These are phyloP conservation scores for Fusarium sp. DNA, from an alignment of 2,329 filamentous ascomycete species.

Conservation along the genomic window DNA sequence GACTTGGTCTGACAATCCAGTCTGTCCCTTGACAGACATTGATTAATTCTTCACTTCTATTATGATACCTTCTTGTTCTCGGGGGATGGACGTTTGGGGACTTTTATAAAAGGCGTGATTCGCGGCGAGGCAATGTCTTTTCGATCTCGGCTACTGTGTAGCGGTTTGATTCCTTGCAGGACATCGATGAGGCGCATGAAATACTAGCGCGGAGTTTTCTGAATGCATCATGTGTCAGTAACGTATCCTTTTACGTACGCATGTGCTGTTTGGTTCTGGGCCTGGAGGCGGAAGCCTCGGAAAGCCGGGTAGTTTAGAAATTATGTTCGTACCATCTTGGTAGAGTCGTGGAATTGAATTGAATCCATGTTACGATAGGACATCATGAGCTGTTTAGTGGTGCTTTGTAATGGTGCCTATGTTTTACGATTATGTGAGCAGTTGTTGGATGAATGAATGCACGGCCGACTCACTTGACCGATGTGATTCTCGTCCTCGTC, in stretches of 20 bases:
- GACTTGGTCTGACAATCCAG: constrained; percentile 15
- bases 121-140: constrained; percentile 31
- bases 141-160: constrained; percentile 41
- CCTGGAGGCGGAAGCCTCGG: constrained; percentile 39
- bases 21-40: constrained; percentile 1
- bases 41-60: constrained; percentile 31
- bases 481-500: constrained; percentile 13
- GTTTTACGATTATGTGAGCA: background rate
- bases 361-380: constrained; percentile 7
- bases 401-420: background rate
- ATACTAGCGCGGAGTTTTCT: constrained; percentile 48
- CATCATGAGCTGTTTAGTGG: background rate
- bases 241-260: constrained; percentile 9
- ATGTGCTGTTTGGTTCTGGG: constrained; percentile 30
- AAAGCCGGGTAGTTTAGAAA: constrained; percentile 32
- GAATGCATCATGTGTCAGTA: constrained; percentile 33
- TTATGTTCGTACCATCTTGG: background rate
- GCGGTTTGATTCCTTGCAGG: constrained; percentile 43
- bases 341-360: constrained; percentile 11
- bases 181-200: constrained; percentile 46
- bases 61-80: constrained; percentile 44
- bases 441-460: background rate
- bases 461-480: background rate
- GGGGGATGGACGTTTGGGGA: constrained; percentile 52
- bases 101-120: constrained; percentile 30